These are phyloP conservation scores for Coccomyxa sp. DNA, from an alignment of 139 green algal species.

Conservation along the genomic window DNA sequence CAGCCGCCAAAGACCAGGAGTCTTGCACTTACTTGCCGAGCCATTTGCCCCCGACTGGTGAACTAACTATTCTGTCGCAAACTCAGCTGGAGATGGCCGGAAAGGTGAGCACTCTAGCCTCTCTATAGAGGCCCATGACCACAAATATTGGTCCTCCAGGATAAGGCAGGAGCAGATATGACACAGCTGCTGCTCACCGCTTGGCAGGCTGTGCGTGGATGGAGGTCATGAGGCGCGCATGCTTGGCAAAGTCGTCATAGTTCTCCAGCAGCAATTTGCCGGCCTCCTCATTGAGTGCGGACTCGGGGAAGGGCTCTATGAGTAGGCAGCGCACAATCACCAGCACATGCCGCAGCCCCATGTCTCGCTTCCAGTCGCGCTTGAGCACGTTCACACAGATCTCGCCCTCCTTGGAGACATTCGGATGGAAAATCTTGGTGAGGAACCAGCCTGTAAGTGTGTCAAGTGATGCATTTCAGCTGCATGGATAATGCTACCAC, in stretches of 20 bases:
- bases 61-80: no score
- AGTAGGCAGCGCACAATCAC: slow-evolving; percentile 88
- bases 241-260: slow-evolving; percentile 81
- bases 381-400: slow-evolving; percentile 99
- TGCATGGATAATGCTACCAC: background rate
- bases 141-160: background rate
- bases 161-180: no score
- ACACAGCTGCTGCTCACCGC: background rate
- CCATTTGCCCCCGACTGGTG: no score
- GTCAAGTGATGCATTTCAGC: background rate
- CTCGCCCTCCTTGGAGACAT: slow-evolving; percentile 83
- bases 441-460: slow-evolving; percentile 67
- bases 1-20: no score
- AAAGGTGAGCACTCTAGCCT: no score
- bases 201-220: slow-evolving; percentile 65
- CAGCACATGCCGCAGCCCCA: slow-evolving; percentile 84
- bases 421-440: slow-evolving; percentile 97
- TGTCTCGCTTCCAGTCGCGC: slow-evolving; percentile 83
- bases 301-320: slow-evolving; percentile 97
- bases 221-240: slow-evolving; percentile 86
- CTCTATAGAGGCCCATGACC: no score
- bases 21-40: no score
- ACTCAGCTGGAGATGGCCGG: no score
- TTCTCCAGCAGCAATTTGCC: slow-evolving; percentile 89
- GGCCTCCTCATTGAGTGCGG: slow-evolving; percentile 96